Percentiles rank a stretch among this genome's conserved stretches.
Conservation (phyloP, 768 basidiomycete species). For the Agaricus sinodeliciosus region DNA sequence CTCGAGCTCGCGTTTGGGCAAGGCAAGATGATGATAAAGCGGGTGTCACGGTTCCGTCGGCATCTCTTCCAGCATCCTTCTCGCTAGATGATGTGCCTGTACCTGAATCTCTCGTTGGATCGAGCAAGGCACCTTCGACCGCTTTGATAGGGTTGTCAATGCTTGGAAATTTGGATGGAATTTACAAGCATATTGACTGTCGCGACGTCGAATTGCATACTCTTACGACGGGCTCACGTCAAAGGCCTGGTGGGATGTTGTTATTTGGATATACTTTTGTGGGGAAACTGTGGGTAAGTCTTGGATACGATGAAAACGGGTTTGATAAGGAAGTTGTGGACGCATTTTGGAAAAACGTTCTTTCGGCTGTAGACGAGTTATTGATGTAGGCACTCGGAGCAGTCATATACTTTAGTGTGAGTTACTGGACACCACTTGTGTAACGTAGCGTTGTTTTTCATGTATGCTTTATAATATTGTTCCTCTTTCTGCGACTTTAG, state of each 20-base stretch:
- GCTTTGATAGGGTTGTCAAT: conserved; percentile 77
- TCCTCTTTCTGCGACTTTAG: no score
- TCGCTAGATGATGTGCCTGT: conserved; percentile 16
- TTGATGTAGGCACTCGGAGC: conserved; percentile 18
- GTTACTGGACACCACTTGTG: neutral
- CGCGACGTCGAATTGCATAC: conserved; percentile 57
- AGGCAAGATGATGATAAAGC: conserved; percentile 68
- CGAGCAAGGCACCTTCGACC: conserved; percentile 38
- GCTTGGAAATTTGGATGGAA: conserved; percentile 79
- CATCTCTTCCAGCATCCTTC: conserved; percentile 17
- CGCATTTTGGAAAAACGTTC: conserved; percentile 58
- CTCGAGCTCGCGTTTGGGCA: conserved; percentile 59
- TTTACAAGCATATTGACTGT: conserved; percentile 64
- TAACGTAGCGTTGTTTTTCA: no score
- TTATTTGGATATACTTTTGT: conserved; percentile 78
- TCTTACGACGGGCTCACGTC: conserved; percentile 80
- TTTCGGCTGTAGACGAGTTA: conserved; percentile 51
- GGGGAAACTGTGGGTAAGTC: conserved; percentile 70
- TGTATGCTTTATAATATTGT: no score
- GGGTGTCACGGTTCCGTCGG: conserved; percentile 34
- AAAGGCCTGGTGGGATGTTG: conserved; percentile 70
- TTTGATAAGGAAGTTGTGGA: conserved; percentile 58
- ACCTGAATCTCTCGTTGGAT: conserved; percentile 3
- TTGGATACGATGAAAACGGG: conserved; percentile 76
- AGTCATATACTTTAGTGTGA: neutral